Percentiles rank a stretch among this genome's conserved stretches.
These are phyloP conservation scores for Neofusicoccum kwambonambiense DNA, from an alignment of 2,329 filamentous ascomycete genomes.

Conservation along the genomic window DNA sequence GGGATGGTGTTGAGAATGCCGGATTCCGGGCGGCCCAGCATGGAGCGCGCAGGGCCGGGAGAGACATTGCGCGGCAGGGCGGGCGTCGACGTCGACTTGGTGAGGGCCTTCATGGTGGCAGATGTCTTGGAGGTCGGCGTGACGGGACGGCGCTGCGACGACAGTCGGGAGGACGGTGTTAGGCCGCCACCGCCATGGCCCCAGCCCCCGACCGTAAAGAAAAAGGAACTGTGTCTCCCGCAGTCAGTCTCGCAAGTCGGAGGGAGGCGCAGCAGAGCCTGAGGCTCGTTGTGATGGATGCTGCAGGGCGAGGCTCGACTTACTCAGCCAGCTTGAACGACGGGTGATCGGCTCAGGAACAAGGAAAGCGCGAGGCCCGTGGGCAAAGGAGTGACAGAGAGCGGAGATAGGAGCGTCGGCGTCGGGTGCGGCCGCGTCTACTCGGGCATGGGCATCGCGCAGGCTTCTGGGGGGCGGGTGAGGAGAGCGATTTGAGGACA, in stretches of 20 bases:
- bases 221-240: constrained; percentile 25
- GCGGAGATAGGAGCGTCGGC: constrained; percentile 15
- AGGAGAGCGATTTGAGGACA: not conserved
- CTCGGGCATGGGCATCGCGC: constrained; percentile 16
- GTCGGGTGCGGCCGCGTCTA: constrained; percentile 5
- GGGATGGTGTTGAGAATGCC: constrained; percentile 69
- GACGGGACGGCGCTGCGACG: constrained; percentile 32
- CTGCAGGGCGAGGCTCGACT: constrained; percentile 20
- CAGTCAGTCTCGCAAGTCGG: constrained; percentile 9
- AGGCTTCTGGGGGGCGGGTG: not conserved
- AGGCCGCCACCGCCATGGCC: constrained; percentile 28
- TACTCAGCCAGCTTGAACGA: constrained; percentile 28
- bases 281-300: not conserved
- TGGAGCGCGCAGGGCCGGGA: constrained; percentile 2
- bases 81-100: constrained; percentile 37
- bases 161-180: constrained; percentile 31
- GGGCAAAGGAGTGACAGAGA: constrained; percentile 15
- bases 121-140: constrained; percentile 29
- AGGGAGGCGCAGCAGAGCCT: constrained; percentile 19
- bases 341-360: constrained; percentile 15
- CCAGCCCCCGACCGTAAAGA: constrained; percentile 36
- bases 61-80: constrained; percentile 29
- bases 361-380: constrained; percentile 15
- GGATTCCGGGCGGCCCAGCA: constrained; percentile 44
- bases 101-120: constrained; percentile 34